Percentiles rank a stretch among this genome's conserved stretches.
Conservation (phyloP, 345 rosid species). For the Euphorbia peplus region DNA sequence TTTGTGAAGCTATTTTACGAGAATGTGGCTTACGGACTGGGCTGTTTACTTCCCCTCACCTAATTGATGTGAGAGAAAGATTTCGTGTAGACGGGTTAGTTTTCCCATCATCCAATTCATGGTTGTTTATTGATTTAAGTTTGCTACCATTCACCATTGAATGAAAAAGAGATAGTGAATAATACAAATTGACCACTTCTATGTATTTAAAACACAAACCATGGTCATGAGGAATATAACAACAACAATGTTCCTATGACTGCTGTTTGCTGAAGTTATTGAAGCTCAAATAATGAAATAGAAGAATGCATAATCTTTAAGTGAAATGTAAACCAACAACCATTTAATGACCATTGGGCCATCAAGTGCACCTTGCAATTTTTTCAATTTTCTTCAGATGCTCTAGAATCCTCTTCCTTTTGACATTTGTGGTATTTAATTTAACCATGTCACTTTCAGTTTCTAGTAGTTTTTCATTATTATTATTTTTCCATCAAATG, state of each 20-base stretch:
- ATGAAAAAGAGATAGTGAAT: not conserved
- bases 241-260: not conserved
- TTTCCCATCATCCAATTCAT: constrained; percentile 14
- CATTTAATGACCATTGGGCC: not conserved
- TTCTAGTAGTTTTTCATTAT: not conserved
- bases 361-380: not conserved
- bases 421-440: not conserved
- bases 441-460: not conserved
- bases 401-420: not conserved
- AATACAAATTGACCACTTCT: not conserved
- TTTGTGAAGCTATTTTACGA: constrained; percentile 78
- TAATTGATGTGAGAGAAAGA: constrained; percentile 92
- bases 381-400: not conserved
- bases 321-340: not conserved
- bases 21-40: constrained; percentile 81
- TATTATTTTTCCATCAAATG: not conserved
- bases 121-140: not conserved
- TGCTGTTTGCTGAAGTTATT: not conserved
- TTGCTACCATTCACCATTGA: not conserved
- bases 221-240: not conserved
- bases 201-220: not conserved
- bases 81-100: constrained; percentile 77
- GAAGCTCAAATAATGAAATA: not conserved
- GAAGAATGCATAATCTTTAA: not conserved
- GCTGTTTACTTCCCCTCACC: constrained; percentile 85